Percentiles rank a stretch among this genome's conserved stretches.
These are phyloP conservation scores for Licmophora abbreviata DNA, from an alignment of 108 stramenopile genomes.

Conservation along the genomic window DNA sequence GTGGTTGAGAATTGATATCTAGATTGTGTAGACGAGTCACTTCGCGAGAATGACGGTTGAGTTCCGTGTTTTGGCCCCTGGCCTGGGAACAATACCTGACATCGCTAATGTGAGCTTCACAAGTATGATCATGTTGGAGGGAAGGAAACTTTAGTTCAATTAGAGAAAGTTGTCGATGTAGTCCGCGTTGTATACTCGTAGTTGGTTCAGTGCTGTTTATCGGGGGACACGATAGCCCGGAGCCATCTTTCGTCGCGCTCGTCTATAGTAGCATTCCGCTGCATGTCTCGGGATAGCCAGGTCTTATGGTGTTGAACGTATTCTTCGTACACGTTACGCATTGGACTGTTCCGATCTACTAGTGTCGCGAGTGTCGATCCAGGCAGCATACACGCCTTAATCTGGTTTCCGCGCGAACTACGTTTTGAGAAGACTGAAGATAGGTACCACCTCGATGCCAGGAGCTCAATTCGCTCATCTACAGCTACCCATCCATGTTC, in stretches of 20 bases:
- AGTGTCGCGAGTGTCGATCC: constrained; percentile 3
- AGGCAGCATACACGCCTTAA: background rate
- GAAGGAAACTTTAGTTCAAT: too few relatives aligned
- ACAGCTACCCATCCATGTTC: constrained; percentile 32
- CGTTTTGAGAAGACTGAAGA: constrained; percentile 30
- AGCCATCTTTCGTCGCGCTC: constrained; percentile 32
- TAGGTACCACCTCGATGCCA: constrained; percentile 56
- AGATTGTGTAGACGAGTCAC: too few relatives aligned
- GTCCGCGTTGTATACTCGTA: too few relatives aligned
- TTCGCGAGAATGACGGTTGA: constrained; percentile 9
- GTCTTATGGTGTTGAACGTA: constrained; percentile 49
- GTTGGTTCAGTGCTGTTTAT: too few relatives aligned
- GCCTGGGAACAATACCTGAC: constrained; percentile 1
- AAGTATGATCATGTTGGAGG: too few relatives aligned
- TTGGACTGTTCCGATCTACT: constrained; percentile 9
- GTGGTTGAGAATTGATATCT: too few relatives aligned
- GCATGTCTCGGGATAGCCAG: constrained; percentile 43
- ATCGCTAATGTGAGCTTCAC: too few relatives aligned
- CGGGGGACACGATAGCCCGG: too few relatives aligned
- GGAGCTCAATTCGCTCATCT: constrained; percentile 49
- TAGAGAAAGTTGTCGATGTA: too few relatives aligned
- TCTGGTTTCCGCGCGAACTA: background rate
- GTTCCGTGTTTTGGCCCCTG: background rate
- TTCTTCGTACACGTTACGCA: constrained; percentile 17
- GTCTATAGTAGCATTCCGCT: constrained; percentile 9